These are phyloP conservation scores for Podaxis sp. DNA, from an alignment of 768 basidiomycete species.

Conservation along the genomic window DNA sequence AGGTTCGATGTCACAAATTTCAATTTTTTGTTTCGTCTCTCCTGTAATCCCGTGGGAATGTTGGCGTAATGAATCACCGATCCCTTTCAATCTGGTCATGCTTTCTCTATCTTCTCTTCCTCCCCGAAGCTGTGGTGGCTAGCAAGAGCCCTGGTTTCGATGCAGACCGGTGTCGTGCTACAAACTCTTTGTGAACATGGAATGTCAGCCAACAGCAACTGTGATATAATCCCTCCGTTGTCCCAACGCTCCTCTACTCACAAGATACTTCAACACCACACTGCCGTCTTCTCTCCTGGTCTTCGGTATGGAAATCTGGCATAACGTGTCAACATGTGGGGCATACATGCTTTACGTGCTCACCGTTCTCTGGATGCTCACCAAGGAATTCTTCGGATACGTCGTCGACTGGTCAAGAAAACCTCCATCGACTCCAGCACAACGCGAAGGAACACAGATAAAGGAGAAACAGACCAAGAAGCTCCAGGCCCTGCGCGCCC, in stretches of 20 bases:
- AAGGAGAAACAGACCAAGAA: no score
- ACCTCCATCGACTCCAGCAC: neutral
- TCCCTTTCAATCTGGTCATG: neutral
- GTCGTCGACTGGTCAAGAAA: neutral
- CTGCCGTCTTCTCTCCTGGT: neutral
- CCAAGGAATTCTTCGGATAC: slow-evolving; percentile 2
- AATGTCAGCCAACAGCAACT: neutral
- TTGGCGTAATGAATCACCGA: slow-evolving; percentile 2
- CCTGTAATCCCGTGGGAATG: slow-evolving; percentile 9
- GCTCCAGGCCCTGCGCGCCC: neutral
- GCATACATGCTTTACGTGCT: slow-evolving; percentile 1
- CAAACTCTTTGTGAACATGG: neutral
- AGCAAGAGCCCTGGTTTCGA: neutral
- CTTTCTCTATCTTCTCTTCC: neutral
- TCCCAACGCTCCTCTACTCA: neutral
- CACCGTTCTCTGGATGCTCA: slow-evolving; percentile 1
- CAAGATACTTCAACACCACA: neutral
- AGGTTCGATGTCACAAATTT: slow-evolving; percentile 13
- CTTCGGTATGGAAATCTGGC: neutral
- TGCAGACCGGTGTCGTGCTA: neutral
- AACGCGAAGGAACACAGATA: neutral
- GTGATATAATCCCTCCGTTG: neutral
- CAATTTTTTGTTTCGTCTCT: slow-evolving; percentile 3
- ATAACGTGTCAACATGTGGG: neutral
- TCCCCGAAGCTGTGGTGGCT: neutral